Percentiles rank a stretch among this genome's conserved stretches.
phyloP scores from a whole-genome alignment of 1,284 basidiomycete species.

The Ustilago trichophora region DNA sequence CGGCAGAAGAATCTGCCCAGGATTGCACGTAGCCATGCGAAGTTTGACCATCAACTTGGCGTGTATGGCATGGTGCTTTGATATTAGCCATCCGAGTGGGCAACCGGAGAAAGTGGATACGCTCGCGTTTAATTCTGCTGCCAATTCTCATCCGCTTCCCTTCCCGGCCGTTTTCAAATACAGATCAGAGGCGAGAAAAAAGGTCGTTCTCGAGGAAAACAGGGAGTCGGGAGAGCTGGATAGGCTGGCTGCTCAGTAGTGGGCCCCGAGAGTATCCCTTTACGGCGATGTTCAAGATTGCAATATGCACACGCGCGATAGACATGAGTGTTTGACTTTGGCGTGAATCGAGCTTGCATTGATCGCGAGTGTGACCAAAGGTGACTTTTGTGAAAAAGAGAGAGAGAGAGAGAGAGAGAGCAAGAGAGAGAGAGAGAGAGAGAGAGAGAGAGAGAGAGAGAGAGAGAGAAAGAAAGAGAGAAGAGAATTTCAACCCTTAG shows the following conservation, averaged over 20 bases:
- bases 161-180: constrained; percentile 15
- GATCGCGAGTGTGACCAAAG: no score
- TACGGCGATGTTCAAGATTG: no score
- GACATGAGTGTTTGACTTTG: no score
- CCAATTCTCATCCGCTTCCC: constrained; percentile 42
- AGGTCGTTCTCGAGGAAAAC: constrained; percentile 5
- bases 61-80: constrained; percentile 65
- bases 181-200: background rate
- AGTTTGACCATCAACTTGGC: constrained; percentile 66
- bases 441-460: no score
- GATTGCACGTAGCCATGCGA: constrained; percentile 66
- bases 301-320: no score
- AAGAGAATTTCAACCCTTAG: background rate
- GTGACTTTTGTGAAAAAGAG: no score
- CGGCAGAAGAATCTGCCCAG: constrained; percentile 66
- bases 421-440: no score
- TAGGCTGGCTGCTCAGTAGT: constrained; percentile 1
- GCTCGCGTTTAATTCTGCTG: constrained; percentile 33
- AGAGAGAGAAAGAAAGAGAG: background rate
- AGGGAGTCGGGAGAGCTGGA: no score
- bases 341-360: no score
- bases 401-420: no score
- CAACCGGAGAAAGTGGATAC: constrained; percentile 14
- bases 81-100: constrained; percentile 37
- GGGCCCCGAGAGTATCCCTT: no score